Conservation (phyloP, 1,284 basidiomycete species). For the Tilletia setariae region DNA sequence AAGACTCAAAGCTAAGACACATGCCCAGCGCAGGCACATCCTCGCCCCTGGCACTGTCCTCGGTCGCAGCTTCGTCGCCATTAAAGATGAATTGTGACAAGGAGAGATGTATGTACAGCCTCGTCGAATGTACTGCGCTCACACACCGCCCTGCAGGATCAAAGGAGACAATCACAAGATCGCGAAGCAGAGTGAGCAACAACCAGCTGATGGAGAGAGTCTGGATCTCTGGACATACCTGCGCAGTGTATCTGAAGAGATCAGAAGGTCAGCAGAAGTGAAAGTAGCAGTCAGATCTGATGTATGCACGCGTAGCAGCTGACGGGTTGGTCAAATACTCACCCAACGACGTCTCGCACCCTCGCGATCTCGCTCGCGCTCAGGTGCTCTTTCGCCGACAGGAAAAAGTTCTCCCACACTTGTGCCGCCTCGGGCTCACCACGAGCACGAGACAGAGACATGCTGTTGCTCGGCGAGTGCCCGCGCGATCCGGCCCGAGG, state of each 20-base stretch:
- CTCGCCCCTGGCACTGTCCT: no score
- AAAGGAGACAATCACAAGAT: background rate
- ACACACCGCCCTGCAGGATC: conserved; percentile 2
- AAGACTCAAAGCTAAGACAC: background rate
- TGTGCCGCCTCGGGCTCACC: conserved; percentile 48
- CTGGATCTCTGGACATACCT: background rate
- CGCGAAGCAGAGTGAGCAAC: no score
- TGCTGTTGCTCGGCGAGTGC: conserved; percentile 8
- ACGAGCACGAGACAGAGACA: conserved; percentile 20
- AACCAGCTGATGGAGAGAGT: background rate
- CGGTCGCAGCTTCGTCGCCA: no score
- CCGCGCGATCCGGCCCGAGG: conserved; percentile 6
- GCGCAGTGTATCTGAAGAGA: conserved; percentile 7
- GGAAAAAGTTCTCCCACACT: conserved; percentile 53
- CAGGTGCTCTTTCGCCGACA: conserved; percentile 46
- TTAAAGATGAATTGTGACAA: no score
- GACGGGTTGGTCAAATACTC: background rate
- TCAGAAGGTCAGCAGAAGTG: background rate
- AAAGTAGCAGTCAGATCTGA: background rate
- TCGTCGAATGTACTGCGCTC: background rate
- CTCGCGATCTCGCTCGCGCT: conserved; percentile 20
- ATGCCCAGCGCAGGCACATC: no score
- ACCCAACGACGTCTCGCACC: conserved; percentile 13
- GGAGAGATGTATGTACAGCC: no score
- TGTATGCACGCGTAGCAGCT: no score